phyloP scores from a whole-genome alignment of 768 basidiomycete genomes.

The Leccinum truebloodii region DNA sequence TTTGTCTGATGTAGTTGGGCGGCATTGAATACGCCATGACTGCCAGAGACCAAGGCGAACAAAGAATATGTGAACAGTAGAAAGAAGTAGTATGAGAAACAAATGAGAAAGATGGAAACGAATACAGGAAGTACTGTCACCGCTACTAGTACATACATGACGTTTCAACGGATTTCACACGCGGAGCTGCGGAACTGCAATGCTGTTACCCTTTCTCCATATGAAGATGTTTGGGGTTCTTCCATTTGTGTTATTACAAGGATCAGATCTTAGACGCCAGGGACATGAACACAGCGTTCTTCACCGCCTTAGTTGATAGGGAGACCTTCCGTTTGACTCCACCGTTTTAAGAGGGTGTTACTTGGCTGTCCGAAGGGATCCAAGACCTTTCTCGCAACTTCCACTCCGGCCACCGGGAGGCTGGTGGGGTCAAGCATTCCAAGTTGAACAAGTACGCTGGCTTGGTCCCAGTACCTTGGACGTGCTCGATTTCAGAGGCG shows the following conservation, averaged over 20 bases:
- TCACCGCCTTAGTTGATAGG: constrained; percentile 21
- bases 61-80: constrained; percentile 4
- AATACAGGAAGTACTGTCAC: background rate
- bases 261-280: background rate
- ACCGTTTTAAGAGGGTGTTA: constrained; percentile 38
- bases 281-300: background rate
- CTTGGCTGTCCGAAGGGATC: constrained; percentile 44
- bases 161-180: constrained; percentile 18
- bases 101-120: background rate
- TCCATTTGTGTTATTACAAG: background rate
- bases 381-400: constrained; percentile 41
- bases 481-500: background rate
- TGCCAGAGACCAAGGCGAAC: constrained; percentile 24
- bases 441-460: constrained; percentile 46
- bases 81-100: background rate
- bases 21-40: constrained; percentile 26
- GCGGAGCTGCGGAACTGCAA: constrained; percentile 6
- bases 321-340: constrained; percentile 40
- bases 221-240: too few species aligned
- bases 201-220: background rate
- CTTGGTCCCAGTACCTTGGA: constrained; percentile 50
- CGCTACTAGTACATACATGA: background rate
- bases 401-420: constrained; percentile 42
- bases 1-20: constrained; percentile 12
- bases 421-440: constrained; percentile 34